These are phyloP conservation scores for Rhododendron vialii DNA, from an alignment of 148 eudicot species.

Conservation along the genomic window DNA sequence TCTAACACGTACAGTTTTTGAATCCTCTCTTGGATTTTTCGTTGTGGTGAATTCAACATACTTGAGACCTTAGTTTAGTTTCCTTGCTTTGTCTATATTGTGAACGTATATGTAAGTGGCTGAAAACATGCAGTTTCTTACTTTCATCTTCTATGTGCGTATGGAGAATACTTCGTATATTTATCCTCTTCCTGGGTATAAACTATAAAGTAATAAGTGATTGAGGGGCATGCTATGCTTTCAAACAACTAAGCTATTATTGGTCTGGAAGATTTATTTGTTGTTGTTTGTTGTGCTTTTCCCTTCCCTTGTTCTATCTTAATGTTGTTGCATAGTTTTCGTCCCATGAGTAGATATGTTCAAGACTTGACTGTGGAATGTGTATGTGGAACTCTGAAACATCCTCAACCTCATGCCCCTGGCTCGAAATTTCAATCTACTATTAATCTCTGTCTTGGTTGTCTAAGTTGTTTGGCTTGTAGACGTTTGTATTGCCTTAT, in stretches of 20 bases:
- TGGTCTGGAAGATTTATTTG: not conserved
- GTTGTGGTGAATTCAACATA: not conserved
- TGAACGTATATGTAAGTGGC: not conserved
- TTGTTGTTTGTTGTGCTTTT: not conserved
- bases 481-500: not conserved
- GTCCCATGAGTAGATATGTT: not conserved
- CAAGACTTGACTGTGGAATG: not conserved
- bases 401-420: not conserved
- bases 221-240: not conserved
- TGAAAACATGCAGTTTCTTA: not conserved
- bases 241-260: not conserved
- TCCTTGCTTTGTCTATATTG: not conserved
- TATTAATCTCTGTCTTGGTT: conserved; percentile 6
- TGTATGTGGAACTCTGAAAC: not conserved
- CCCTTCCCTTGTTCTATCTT: not conserved
- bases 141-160: not conserved
- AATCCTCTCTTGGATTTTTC: not conserved
- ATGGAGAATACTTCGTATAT: not conserved
- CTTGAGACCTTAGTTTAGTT: not conserved
- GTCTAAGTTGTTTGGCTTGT: not conserved
- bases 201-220: not conserved
- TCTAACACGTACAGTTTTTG: not conserved
- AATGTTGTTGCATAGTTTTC: not conserved
- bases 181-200: not conserved
- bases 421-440: not conserved